These are phyloP conservation scores for Eimeria zaria DNA, from an alignment of 169 alveolate genomes.

Conservation along the genomic window DNA sequence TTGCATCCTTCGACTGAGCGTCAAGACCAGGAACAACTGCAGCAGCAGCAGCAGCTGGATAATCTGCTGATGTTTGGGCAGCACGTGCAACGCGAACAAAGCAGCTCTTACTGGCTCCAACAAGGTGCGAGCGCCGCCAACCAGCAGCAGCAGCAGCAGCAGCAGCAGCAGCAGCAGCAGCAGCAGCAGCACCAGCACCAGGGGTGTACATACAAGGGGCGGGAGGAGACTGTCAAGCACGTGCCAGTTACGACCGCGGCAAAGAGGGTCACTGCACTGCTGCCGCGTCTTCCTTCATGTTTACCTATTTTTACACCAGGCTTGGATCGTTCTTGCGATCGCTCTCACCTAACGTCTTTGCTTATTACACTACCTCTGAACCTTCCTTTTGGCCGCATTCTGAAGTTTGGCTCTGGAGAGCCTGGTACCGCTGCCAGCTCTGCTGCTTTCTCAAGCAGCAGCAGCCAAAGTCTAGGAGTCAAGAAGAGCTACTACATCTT, in stretches of 20 bases:
- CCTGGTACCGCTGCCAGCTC: background rate
- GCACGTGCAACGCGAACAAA: conserved; percentile 19
- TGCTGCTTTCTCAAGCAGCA: conserved; percentile 1
- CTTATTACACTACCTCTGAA: conserved; percentile 79
- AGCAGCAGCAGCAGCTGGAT: conserved; percentile 64
- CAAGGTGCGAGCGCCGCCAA: conserved; percentile 17
- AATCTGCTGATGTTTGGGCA: conserved; percentile 50
- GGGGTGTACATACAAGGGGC: conserved; percentile 54
- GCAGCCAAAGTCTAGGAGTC: conserved; percentile 75
- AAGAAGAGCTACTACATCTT: conserved; percentile 81
- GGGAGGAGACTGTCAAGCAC: conserved; percentile 25
- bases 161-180: conserved; percentile 47
- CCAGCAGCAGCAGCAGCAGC: conserved; percentile 26
- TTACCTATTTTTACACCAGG: conserved; percentile 38
- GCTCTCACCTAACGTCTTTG: conserved; percentile 67
- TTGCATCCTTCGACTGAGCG: background rate
- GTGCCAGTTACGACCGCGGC: conserved; percentile 13
- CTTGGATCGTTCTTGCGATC: conserved; percentile 51
- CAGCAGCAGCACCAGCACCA: conserved; percentile 42
- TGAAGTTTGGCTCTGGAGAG: conserved; percentile 65
- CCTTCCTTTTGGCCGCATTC: conserved; percentile 80
- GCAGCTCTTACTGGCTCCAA: conserved; percentile 27
- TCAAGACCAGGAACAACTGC: background rate
- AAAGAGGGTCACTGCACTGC: conserved; percentile 29
- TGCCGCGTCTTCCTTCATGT: conserved; percentile 27